phyloP scores from a whole-genome alignment of 345 rosid genomes.

The Erodium maritimum region DNA sequence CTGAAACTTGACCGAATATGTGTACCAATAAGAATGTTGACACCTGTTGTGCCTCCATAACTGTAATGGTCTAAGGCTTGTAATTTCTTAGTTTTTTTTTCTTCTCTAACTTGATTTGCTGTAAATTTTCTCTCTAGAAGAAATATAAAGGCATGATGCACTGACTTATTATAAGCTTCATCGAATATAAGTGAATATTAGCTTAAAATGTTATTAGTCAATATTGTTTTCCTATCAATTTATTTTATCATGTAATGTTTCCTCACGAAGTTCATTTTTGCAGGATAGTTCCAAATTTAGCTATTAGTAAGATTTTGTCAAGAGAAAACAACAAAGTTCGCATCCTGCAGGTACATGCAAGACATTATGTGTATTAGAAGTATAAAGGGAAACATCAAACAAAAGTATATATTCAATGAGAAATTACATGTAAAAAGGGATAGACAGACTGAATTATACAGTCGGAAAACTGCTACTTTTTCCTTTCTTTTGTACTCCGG shows the following conservation, averaged over 20 bases:
- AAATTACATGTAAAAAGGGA: too few relatives aligned
- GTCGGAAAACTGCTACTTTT: not conserved
- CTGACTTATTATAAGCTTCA: too few relatives aligned
- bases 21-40: not conserved
- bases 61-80: not conserved
- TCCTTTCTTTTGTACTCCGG: not conserved
- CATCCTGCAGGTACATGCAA: constrained; percentile 62
- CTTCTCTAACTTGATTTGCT: not conserved
- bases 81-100: not conserved
- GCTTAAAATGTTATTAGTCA: not conserved
- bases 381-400: too few relatives aligned
- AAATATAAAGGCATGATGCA: too few relatives aligned
- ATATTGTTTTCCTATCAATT: not conserved
- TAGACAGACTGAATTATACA: too few relatives aligned
- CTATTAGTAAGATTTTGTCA: constrained; percentile 78
- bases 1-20: not conserved
- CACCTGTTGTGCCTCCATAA: not conserved
- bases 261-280: constrained; percentile 9
- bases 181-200: not conserved
- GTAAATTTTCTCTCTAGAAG: too few relatives aligned
- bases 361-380: too few relatives aligned
- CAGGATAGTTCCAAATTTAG: constrained; percentile 96
- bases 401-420: too few relatives aligned
- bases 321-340: constrained; percentile 90
- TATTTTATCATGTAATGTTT: not conserved